Conservation (phyloP, 176 grass and related monocot genomes). For the Eragrostis curvula region DNA sequence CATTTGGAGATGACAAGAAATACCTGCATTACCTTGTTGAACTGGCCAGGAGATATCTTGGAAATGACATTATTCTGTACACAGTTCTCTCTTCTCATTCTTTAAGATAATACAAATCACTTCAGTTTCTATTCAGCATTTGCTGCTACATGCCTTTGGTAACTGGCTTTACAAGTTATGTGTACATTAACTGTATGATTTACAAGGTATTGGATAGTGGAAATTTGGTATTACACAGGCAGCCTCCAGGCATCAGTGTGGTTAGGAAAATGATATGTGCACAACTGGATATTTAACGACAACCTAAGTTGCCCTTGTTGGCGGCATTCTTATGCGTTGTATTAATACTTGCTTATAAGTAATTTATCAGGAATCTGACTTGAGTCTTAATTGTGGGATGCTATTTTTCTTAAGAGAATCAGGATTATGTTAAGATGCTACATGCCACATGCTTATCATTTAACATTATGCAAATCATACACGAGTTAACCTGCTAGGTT, state of each 20-base stretch:
- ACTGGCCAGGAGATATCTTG: constrained; percentile 84
- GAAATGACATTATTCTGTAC: constrained; percentile 75
- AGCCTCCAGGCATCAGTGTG: neutral
- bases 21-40: constrained; percentile 80
- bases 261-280: constrained; percentile 18
- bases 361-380: neutral
- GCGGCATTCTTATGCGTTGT: too few species aligned
- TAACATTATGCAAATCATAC: neutral
- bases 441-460: neutral
- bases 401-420: neutral
- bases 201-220: neutral
- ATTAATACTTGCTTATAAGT: too few species aligned
- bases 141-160: neutral
- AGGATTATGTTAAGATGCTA: constrained; percentile 21
- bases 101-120: constrained; percentile 26
- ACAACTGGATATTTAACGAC: neutral
- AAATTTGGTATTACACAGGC: neutral
- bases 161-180: constrained; percentile 28
- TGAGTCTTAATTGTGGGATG: neutral
- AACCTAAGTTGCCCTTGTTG: neutral
- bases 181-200: constrained; percentile 7
- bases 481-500: constrained; percentile 1
- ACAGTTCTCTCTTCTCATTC: constrained; percentile 33
- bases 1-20: constrained; percentile 85
- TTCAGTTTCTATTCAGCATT: constrained; percentile 27